phyloP scores from a whole-genome alignment of 306 rosid genomes.

The Sindora glabra region DNA sequence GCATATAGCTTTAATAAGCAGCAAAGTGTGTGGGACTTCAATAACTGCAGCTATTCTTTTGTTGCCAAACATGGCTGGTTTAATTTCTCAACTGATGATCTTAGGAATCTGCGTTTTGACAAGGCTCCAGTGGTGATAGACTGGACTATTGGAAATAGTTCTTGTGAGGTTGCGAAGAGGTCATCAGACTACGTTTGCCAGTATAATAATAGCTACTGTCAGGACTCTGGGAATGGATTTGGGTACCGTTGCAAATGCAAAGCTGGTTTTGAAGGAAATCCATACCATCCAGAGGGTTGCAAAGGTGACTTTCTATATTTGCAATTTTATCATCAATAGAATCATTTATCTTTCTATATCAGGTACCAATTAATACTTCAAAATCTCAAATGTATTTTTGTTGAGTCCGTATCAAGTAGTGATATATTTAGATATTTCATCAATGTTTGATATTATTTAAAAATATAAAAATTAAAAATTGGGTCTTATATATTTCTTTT shows the following conservation, averaged over 20 bases:
- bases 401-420: no score
- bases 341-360: no score
- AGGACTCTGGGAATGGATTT: neutral
- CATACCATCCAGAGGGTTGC: slow-evolving; percentile 19
- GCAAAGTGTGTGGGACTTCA: neutral
- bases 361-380: no score
- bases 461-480: no score
- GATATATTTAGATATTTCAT: no score
- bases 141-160: slow-evolving; percentile 8
- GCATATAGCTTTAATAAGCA: neutral
- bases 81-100: neutral
- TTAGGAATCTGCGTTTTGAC: neutral
- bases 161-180: neutral
- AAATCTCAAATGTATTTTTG: no score
- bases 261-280: slow-evolving; percentile 19
- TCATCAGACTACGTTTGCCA: neutral
- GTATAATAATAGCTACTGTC: neutral
- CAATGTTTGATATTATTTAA: no score
- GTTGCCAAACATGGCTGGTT: neutral
- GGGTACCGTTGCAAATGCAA: slow-evolving; percentile 21
- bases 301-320: slow-evolving; percentile 1
- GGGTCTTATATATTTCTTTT: no score
- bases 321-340: neutral
- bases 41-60: slow-evolving; percentile 17
- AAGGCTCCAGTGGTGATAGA: neutral